Conservation (phyloP, 2,329 filamentous ascomycete genomes). For the Pseudogymnoascus sp. region DNA sequence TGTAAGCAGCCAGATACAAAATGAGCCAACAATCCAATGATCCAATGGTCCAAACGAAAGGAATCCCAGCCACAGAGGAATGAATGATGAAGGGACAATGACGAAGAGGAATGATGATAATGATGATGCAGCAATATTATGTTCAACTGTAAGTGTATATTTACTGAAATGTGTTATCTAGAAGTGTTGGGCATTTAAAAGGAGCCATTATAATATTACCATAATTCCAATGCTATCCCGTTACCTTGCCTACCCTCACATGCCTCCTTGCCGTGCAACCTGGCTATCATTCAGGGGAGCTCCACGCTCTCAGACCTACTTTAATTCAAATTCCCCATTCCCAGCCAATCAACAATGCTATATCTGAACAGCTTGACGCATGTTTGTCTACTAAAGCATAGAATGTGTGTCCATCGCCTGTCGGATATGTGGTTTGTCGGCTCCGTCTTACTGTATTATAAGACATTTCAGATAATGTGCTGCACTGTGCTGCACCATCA, state of each 20-base stretch:
- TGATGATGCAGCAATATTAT: not conserved
- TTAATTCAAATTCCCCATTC: not conserved
- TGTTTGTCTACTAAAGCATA: not conserved
- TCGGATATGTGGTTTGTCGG: not conserved
- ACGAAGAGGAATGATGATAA: not conserved
- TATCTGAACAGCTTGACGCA: not conserved
- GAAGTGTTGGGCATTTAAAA: not conserved
- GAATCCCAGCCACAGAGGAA: not conserved
- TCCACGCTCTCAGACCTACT: slow-evolving; percentile 1
- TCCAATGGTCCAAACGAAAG: not conserved
- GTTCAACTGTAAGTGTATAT: not conserved
- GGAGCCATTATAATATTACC: not conserved
- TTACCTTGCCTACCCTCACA: slow-evolving; percentile 1
- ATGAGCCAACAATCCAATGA: not conserved
- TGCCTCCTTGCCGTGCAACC: not conserved
- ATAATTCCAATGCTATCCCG: not conserved
- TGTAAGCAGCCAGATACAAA: not conserved
- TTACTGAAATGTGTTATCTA: not conserved
- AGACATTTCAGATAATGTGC: not conserved
- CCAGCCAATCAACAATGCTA: not conserved
- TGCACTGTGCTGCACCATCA: not conserved
- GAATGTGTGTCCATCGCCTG: not conserved
- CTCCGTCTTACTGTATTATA: not conserved
- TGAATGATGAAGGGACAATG: not conserved
- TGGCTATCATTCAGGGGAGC: not conserved